These are phyloP conservation scores for Turritis glabra DNA, from an alignment of 345 rosid species.

Conservation along the genomic window DNA sequence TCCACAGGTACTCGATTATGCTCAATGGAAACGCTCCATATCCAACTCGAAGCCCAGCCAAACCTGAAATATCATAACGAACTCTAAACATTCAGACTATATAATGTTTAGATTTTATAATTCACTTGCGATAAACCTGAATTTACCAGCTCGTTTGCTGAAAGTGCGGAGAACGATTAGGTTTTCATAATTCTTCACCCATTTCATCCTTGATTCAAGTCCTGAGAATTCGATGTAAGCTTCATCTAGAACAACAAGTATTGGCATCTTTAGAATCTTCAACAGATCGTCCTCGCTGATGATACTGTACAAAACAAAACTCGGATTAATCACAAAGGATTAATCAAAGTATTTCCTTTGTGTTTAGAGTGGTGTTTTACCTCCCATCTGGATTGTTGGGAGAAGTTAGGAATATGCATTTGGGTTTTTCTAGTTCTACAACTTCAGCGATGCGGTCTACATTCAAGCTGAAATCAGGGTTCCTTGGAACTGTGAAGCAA, in stretches of 20 bases:
- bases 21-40: slow-evolving; percentile 93
- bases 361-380: slow-evolving; percentile 36
- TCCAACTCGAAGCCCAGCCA: slow-evolving; percentile 93
- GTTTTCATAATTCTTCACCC: slow-evolving; percentile 94
- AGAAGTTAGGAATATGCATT: slow-evolving; percentile 91
- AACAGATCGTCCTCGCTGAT: slow-evolving; percentile 75
- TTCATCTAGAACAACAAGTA: slow-evolving; percentile 91
- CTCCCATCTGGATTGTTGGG: slow-evolving; percentile 99
- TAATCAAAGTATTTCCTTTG: not conserved
- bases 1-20: slow-evolving; percentile 84
- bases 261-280: slow-evolving; percentile 75
- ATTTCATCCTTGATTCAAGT: slow-evolving; percentile 76
- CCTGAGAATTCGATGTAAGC: slow-evolving; percentile 95
- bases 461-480: slow-evolving; percentile 82
- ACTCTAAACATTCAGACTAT: not conserved
- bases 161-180: slow-evolving; percentile 91
- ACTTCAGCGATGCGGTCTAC: slow-evolving; percentile 70
- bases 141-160: slow-evolving; percentile 97
- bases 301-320: slow-evolving; percentile 46
- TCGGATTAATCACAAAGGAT: not conserved
- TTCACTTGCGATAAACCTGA: not conserved
- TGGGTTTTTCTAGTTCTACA: slow-evolving; percentile 72
- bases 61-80: slow-evolving; percentile 46
- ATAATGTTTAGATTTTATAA: not conserved
- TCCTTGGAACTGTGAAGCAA: slow-evolving; percentile 68